These are phyloP conservation scores for Calonectria pauciramosa DNA, from an alignment of 2,329 filamentous ascomycete genomes.

Conservation along the genomic window DNA sequence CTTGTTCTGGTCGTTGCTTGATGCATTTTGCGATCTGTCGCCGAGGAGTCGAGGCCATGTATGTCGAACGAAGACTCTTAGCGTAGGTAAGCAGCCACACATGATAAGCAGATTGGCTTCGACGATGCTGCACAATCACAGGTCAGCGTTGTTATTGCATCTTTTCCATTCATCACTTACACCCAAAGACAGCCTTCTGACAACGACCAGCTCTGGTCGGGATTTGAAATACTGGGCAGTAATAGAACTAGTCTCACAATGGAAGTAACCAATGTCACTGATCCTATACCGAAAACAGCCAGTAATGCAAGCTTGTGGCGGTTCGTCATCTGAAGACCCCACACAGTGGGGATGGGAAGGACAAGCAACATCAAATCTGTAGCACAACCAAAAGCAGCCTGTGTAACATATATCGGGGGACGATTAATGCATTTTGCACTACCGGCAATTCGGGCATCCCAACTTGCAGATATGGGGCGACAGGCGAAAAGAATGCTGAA, in stretches of 20 bases:
- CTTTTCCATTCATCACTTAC: no score
- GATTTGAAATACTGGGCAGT: neutral
- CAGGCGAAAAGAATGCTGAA: slow-evolving; percentile 45
- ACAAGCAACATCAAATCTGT: slow-evolving; percentile 61
- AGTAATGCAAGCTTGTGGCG: slow-evolving; percentile 60
- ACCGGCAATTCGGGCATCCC: slow-evolving; percentile 32
- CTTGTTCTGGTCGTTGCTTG: neutral
- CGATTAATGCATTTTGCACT: slow-evolving; percentile 56
- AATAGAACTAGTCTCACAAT: slow-evolving; percentile 40
- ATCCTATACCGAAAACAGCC: slow-evolving; percentile 59
- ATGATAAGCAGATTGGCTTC: slow-evolving; percentile 56
- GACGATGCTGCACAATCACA: slow-evolving; percentile 52
- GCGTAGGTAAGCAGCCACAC: slow-evolving; percentile 54
- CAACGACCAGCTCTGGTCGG: neutral
- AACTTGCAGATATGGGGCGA: slow-evolving; percentile 36
- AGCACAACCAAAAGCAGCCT: slow-evolving; percentile 60
- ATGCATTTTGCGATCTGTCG: neutral
- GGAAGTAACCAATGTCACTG: slow-evolving; percentile 48
- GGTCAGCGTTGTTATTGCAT: no score
- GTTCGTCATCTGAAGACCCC: slow-evolving; percentile 56
- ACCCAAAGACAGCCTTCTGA: slow-evolving; percentile 38
- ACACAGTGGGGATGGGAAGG: slow-evolving; percentile 60
- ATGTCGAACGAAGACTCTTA: slow-evolving; percentile 49
- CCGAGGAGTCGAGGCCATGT: slow-evolving; percentile 1
- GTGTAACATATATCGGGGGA: slow-evolving; percentile 60